Base-by-base conservation (phyloP, 352 stramenopile species). In the Pythium pyrilobum region DNA sequence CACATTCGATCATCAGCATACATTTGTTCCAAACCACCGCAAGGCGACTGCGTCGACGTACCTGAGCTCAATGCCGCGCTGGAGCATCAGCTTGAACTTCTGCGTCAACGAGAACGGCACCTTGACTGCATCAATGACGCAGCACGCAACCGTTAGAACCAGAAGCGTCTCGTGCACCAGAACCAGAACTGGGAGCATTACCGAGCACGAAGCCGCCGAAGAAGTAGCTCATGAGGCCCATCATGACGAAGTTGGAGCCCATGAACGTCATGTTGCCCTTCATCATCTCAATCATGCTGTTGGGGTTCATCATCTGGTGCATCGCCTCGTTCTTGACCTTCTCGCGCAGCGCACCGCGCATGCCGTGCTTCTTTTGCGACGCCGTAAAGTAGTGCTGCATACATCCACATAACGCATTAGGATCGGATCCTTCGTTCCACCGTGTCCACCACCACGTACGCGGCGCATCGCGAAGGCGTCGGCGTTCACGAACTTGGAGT, bases 171-270 rank as follows among this genome's bases (percentile, higher is more conserved):
- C n/a, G n/a, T n/a, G n/a, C n/a, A n/a, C n/a, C n/a, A n/a, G n/a
- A n/a, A 8, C 34, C 11, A 40, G 34, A 7, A 20, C 5, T 16
- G 21, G 2, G 7, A 25, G 33, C 3, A 71, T 52, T 52, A 94
- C 83, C 81, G 12, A 99, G 74, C 60, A 99, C 96, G 58, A 98
- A 99, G 46, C 97, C 97, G 51, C 82, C 81, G 59, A 99, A 99
- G 67, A 99, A 99, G 74, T 98, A 98, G 66, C 87, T 96, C 71
- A 99, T 98, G 52, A 98, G 95, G 25, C 96, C 93, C 96, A 99
- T 99, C 96, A 99, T 99, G 63, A 98, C 93, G 74, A 99, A 98
- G 73, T 99, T 99, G 63, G 97, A 98, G 18, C 98, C 87, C 91
- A 99, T 98, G 56, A 98, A 98, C 13, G 91, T 96, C 87, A 98